These are phyloP conservation scores for Umbelopsis isabellina DNA, from an alignment of 192 early-diverging fungal species.

Conservation along the genomic window DNA sequence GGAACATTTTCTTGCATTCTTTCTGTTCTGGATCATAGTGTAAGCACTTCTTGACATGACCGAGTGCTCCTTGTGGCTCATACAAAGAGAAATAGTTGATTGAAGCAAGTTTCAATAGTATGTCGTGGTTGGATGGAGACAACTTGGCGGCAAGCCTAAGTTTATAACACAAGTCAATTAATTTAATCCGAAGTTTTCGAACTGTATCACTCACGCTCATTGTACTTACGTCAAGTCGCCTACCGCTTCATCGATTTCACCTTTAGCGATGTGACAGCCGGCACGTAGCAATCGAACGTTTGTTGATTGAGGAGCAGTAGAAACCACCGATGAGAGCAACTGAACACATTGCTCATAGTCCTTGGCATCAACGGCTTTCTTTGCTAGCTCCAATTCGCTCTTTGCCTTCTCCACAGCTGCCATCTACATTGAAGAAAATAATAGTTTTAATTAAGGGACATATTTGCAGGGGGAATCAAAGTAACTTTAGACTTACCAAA, in stretches of 20 bases:
- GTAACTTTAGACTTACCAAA: constrained; percentile 31
- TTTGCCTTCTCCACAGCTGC: constrained; percentile 49
- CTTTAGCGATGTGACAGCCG: constrained; percentile 69
- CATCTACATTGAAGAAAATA: constrained; percentile 19
- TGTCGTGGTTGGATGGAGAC: constrained; percentile 63
- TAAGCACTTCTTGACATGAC: constrained; percentile 83
- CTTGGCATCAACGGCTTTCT: constrained; percentile 41
- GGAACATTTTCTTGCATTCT: constrained; percentile 78
- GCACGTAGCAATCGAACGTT: constrained; percentile 69
- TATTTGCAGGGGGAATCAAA: not conserved
- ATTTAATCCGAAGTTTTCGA: not conserved
- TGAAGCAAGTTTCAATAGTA: constrained; percentile 66
- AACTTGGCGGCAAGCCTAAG: constrained; percentile 75
- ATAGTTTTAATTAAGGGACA: no score
- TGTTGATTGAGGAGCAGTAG: constrained; percentile 55
- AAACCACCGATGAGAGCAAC: constrained; percentile 53
- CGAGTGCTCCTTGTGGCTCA: constrained; percentile 70
- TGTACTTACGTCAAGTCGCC: constrained; percentile 67
- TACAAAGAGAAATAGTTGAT: constrained; percentile 73
- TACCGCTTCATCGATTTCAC: constrained; percentile 85
- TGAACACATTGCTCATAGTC: constrained; percentile 60
- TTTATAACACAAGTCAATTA: constrained; percentile 5
- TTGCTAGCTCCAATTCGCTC: constrained; percentile 41
- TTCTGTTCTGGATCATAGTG: constrained; percentile 92
- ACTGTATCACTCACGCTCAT: not conserved